Conservation (phyloP, 495 filamentous ascomycete genomes). For the Xylaria curta region DNA sequence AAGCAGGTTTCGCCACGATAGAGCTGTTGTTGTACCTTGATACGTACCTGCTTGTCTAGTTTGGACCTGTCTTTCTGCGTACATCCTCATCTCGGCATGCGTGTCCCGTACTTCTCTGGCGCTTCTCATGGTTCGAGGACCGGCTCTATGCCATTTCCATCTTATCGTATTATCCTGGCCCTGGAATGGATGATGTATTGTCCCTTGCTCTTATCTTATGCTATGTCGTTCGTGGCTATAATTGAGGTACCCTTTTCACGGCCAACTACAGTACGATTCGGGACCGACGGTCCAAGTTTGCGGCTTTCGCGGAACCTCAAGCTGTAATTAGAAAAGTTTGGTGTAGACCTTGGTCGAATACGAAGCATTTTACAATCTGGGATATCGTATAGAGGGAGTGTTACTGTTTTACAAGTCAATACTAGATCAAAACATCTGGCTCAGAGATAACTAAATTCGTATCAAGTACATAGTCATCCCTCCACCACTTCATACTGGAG, state of each 20-base stretch:
- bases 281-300: background rate
- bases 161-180: background rate
- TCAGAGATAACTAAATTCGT: background rate
- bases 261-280: background rate
- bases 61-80: background rate
- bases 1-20: background rate
- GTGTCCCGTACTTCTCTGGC: background rate
- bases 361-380: background rate
- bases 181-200: background rate
- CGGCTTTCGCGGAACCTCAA: background rate
- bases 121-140: background rate
- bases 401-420: background rate
- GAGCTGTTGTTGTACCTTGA: background rate
- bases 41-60: background rate
- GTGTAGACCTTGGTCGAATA: background rate
- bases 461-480: no score
- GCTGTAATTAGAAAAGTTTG: background rate
- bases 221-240: background rate
- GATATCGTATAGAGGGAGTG: background rate
- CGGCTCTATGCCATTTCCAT: background rate
- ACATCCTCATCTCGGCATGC: slow-evolving; percentile 10
- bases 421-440: background rate
- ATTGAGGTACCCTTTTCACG: background rate
- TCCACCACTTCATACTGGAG: background rate
- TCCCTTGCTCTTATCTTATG: slow-evolving; percentile 9